Base-by-base conservation (phyloP, 2,329 filamentous ascomycete species). In the Fusarium nelsonii region DNA sequence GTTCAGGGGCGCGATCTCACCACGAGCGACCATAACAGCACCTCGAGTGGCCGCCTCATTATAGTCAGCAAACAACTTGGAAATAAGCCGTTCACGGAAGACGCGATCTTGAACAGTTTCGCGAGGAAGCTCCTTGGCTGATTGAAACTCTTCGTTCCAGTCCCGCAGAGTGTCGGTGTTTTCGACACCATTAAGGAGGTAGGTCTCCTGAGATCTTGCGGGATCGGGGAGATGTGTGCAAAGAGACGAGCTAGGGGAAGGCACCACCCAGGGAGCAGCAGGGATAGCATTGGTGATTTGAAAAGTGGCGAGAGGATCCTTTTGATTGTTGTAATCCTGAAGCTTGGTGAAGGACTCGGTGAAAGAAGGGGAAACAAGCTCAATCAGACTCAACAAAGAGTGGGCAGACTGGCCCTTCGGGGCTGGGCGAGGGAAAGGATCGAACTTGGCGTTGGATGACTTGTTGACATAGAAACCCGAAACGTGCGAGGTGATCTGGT, bases 61-160 rank as follows among this genome's bases (percentile, higher is more conserved):
- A 81, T 97, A 99, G 80, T 99, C 96, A 12, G 96, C 96, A 77
- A 97, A 98, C 2, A 99, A 88, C 83, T 99, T 99, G 16, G 94
- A 96, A 9, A 96, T 92, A 57, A 99, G 85, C 33, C 96, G 90
- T 80, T 99, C 96, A 32, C 96, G 89, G 86, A 98, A 98, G 18
- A 99, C 94, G 55, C 95, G 90, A 77, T 99, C 96, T 79, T 97
- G 95, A 12, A 99, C 92, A 9, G 90, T 93, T 69, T 97, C 95
- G 77, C 94, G 95, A 34, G 95, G 94, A 68, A 99, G 87, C 80
- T 99, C 96, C 74, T 93, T 91, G 12, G 96, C 97, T 3, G 95
- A 97, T 80, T 99, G 96, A 77, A 99, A 97, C 78, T 99, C 96
- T 79, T 99, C 96, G 74, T 99, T 99, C 95, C 97, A 99, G 80